phyloP scores from a whole-genome alignment of 768 basidiomycete genomes.

The Cystobasidium onofrii region DNA sequence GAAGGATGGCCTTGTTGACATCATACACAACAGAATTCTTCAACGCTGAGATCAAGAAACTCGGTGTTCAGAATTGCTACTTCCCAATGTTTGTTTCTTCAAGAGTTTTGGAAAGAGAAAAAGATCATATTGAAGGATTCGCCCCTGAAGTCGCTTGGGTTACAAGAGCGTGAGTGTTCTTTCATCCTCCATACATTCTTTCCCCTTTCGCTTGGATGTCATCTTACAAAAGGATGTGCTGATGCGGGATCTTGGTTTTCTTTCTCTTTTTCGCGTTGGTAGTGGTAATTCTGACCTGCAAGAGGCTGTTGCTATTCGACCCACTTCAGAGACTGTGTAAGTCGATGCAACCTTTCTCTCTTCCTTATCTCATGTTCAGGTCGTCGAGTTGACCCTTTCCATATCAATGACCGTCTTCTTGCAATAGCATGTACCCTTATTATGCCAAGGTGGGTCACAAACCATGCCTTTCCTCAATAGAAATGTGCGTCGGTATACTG shows the following conservation, averaged over 20 bases:
- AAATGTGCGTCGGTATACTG: too few relatives aligned
- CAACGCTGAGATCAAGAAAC: constrained; percentile 75
- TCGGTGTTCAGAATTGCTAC: constrained; percentile 93
- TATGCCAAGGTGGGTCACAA: constrained; percentile 63
- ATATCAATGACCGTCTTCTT: neutral
- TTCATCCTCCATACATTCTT: too few relatives aligned
- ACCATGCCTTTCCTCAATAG: neutral
- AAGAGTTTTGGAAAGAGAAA: constrained; percentile 88
- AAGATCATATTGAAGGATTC: constrained; percentile 98
- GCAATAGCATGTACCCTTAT: constrained; percentile 80
- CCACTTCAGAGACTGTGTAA: constrained; percentile 84
- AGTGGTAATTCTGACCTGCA: constrained; percentile 89
- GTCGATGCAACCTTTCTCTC: neutral
- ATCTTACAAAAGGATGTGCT: neutral
- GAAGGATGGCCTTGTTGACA: too few relatives aligned
- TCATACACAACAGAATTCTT: constrained; percentile 73
- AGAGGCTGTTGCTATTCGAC: constrained; percentile 94
- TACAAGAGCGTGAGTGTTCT: constrained; percentile 84
- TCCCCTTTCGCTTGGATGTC: too few relatives aligned
- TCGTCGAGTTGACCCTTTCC: neutral
- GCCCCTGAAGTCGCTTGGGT: constrained; percentile 99
- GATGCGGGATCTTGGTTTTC: neutral
- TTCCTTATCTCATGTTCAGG: neutral
- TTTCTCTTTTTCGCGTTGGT: constrained; percentile 25
- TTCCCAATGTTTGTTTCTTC: constrained; percentile 98